Percentiles rank a stretch among this genome's conserved stretches.
phyloP scores from a whole-genome alignment of 257 asterid genomes.

The Nicotiana otophora region DNA sequence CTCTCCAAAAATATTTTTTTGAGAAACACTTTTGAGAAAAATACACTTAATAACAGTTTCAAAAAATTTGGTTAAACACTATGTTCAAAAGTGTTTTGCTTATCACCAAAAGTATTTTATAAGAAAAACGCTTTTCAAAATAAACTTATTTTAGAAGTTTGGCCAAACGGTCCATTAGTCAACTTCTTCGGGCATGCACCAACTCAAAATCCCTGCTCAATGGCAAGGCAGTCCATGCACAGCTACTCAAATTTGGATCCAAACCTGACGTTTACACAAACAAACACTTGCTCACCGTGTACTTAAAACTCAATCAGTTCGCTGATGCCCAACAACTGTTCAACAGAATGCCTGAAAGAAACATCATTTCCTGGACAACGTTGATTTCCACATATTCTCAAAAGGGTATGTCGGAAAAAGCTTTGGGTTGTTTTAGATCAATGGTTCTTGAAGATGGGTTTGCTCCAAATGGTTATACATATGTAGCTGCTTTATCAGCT shows the following conservation, averaged over 20 bases:
- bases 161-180: slow-evolving; percentile 17
- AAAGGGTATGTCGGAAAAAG: slow-evolving; percentile 35
- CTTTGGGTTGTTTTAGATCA: slow-evolving; percentile 40
- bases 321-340: slow-evolving; percentile 51
- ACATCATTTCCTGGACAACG: slow-evolving; percentile 58
- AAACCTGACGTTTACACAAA: slow-evolving; percentile 34
- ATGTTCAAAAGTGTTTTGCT: no score
- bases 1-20: no score
- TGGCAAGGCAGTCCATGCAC: slow-evolving; percentile 60
- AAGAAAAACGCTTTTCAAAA: no score
- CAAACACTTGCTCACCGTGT: slow-evolving; percentile 58
- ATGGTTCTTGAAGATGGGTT: slow-evolving; percentile 52
- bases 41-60: no score
- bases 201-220: slow-evolving; percentile 33
- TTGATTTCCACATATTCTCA: slow-evolving; percentile 58
- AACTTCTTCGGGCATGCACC: slow-evolving; percentile 48
- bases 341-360: slow-evolving; percentile 52
- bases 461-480: slow-evolving; percentile 53
- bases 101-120: no score
- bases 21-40: no score
- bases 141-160: no score
- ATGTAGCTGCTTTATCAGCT: slow-evolving; percentile 58
- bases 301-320: slow-evolving; percentile 26
- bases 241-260: slow-evolving; percentile 35
- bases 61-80: no score